Evolutionary conservation across 352 stramenopile species (phyloP), one percentile per base, ranked within the genome.

Genomic region (Phytophthora fragariaefolia): DNA sequence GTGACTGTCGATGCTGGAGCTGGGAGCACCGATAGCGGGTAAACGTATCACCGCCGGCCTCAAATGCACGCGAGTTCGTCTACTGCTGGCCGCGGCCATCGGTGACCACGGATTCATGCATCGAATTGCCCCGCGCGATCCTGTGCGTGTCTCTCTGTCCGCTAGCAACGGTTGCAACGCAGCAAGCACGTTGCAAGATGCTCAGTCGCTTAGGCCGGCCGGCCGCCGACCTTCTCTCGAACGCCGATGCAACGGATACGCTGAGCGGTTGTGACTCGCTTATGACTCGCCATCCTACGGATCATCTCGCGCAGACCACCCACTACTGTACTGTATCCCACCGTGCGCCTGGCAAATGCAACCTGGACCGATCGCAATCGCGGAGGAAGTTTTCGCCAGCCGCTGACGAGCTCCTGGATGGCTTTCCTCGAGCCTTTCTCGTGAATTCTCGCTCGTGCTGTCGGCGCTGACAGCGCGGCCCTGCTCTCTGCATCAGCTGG

Each of bases 361-460:
- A 45, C 49, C 6, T 43, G n/a, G n/a, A n/a, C n/a, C n/a, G 46
- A 45, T 69, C 48, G 57, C 52, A 73, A 73, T 73, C 57, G 46
- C 17, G 30, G 32, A 40, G 42, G 45, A 65, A 64, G 62, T 68
- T 75, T 75, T 45, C 62, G 55, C 56, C 59, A 52, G 45, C 36
- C 51, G 68, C 69, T 68, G 49, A 56, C 62, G 30, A 67, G 27
- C 48, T 32, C 42, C 8, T 62, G 51, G 27, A 53, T 62, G 59
- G 38, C 38, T 22, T 24, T 52, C 50, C n/a, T 20, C 51, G 36
- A 43, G 36, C 12, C 36, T 43, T 43, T 43, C 36, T 43, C 36
- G 13, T 64, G 69, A 53, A 73, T 73, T 77, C 70, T 77, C 58
- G n/a, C n/a, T 75, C 50, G 50, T 63, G 56, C 40, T 17, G 20